Evolutionary conservation across 306 rosid genomes (phyloP), one percentile per base, ranked within the genome.

Genomic region (Prunus armeniaca): DNA sequence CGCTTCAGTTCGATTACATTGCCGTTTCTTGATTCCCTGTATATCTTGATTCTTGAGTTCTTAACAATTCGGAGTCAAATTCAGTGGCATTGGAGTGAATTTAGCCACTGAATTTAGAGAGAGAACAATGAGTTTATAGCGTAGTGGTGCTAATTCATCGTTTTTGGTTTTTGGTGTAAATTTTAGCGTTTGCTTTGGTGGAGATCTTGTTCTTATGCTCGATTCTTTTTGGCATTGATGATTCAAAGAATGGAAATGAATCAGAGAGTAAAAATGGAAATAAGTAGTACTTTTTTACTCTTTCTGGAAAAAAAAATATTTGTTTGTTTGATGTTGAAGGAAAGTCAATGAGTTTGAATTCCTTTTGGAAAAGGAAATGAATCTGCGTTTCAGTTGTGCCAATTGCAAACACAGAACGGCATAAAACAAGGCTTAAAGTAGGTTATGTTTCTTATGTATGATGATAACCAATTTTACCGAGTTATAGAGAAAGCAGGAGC

Each of bases 121-220:
- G 8, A 8, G 13, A 34, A 54, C 1, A 19, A 10, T 71, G 50
- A 78, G 14, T 52, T 50, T 72, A 7, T 62, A 68, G 79, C 34
- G 70, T 22, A 71, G 55, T 46, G 2, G 9, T 62, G 20, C n/a
- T 18, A 30, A 27, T 60, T 68, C 11, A 15, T 19, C 27, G 13
- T n/a, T 67, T 57, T 77, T 43, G 69, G n/a, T 68, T n/a, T 68
- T 71, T 45, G 13, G 46, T 68, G 71, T 56, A 62, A 49, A 17
- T 56, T 68, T 4, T 30, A 57, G 71, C 1, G 69, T 38, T 32
- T 19, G 14, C 5, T 22, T 45, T 45, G 51, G 49, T 12, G 65
- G 28, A 72, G 76, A 41, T 72, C 67, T 60, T 25, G 3, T 22
- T 20, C 24, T 32, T 71, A 18, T 38, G 51, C 68, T 7, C 15